A percentile compares a stretch with the other conserved stretches of the same genome.
Conservation (phyloP, 805 yeast genomes). For the Komagataella mondaviorum region DNA sequence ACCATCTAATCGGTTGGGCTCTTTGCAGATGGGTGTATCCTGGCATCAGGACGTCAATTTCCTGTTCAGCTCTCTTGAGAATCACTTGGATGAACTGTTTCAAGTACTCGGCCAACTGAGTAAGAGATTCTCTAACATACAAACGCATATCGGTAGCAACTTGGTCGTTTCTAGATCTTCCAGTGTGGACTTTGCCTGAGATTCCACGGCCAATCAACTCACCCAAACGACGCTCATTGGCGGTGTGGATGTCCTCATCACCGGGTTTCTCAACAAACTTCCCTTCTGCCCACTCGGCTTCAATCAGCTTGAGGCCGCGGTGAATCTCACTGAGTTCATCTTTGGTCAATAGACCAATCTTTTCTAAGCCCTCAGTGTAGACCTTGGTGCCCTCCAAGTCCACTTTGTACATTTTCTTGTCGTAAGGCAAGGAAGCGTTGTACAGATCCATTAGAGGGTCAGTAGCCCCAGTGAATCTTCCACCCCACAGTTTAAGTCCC, state of each 20-base stretch:
- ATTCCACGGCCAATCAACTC: constrained; percentile 88
- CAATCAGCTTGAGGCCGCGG: constrained; percentile 59
- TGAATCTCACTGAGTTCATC: constrained; percentile 76
- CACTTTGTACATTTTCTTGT: constrained; percentile 86
- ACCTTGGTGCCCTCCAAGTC: constrained; percentile 92
- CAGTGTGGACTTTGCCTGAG: constrained; percentile 98
- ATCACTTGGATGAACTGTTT: constrained; percentile 55
- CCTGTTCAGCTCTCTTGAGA: constrained; percentile 63
- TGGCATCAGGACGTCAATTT: constrained; percentile 92
- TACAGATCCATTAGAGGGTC: constrained; percentile 97
- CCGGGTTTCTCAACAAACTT: constrained; percentile 67
- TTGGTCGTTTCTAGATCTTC: constrained; percentile 96
- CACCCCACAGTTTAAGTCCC: constrained; percentile 89
- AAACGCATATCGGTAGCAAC: constrained; percentile 99
- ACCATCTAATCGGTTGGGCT: constrained; percentile 99
- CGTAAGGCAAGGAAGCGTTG: constrained; percentile 95
- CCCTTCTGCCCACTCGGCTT: constrained; percentile 68
- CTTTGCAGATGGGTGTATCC: constrained; percentile 98
- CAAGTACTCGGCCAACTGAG: constrained; percentile 41
- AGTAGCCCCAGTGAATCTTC: constrained; percentile 92
- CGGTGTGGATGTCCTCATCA: constrained; percentile 98
- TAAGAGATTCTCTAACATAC: constrained; percentile 70
- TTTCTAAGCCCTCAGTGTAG: constrained; percentile 76
- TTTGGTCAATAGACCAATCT: constrained; percentile 58
- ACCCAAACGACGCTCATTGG: constrained; percentile 95